Conservation (phyloP, 768 basidiomycete species). For the Exsudoporus frostii region DNA sequence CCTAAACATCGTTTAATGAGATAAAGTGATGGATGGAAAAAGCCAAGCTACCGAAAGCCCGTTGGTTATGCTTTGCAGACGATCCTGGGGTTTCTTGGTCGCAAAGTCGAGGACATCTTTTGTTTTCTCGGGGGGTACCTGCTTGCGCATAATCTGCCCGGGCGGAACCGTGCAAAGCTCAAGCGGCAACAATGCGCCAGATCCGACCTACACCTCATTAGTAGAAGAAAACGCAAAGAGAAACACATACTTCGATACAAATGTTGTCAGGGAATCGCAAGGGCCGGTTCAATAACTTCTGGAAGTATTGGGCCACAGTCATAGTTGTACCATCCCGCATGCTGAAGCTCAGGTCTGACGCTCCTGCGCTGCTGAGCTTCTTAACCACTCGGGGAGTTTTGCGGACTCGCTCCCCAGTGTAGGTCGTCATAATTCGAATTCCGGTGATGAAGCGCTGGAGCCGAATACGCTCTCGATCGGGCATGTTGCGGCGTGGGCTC, state of each 20-base stretch:
- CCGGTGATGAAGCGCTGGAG: slow-evolving; percentile 57
- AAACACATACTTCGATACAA: slow-evolving; percentile 59
- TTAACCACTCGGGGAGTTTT: slow-evolving; percentile 59
- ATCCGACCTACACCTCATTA: slow-evolving; percentile 45
- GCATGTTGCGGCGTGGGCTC: slow-evolving; percentile 40
- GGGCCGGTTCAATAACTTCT: slow-evolving; percentile 45
- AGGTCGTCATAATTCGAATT: slow-evolving; percentile 45
- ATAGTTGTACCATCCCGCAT: slow-evolving; percentile 53
- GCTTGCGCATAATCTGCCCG: slow-evolving; percentile 72
- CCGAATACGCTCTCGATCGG: slow-evolving; percentile 49
- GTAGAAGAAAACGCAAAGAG: slow-evolving; percentile 17
- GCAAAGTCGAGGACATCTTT: slow-evolving; percentile 63
- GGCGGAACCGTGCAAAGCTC: slow-evolving; percentile 60
- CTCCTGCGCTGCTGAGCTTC: slow-evolving; percentile 52
- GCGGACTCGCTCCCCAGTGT: slow-evolving; percentile 34
- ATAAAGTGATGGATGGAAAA: not conserved
- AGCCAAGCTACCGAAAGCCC: slow-evolving; percentile 47
- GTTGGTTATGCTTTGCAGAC: slow-evolving; percentile 50
- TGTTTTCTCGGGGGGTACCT: slow-evolving; percentile 65
- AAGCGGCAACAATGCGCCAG: slow-evolving; percentile 61
- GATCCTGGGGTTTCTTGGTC: slow-evolving; percentile 57
- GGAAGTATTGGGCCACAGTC: slow-evolving; percentile 65
- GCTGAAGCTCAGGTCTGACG: slow-evolving; percentile 51
- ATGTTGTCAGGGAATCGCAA: slow-evolving; percentile 60
- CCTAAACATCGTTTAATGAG: slow-evolving; percentile 31